These are phyloP conservation scores for Suhomyces bolitotheri DNA, from an alignment of 1,139 yeast species.

Conservation along the genomic window DNA sequence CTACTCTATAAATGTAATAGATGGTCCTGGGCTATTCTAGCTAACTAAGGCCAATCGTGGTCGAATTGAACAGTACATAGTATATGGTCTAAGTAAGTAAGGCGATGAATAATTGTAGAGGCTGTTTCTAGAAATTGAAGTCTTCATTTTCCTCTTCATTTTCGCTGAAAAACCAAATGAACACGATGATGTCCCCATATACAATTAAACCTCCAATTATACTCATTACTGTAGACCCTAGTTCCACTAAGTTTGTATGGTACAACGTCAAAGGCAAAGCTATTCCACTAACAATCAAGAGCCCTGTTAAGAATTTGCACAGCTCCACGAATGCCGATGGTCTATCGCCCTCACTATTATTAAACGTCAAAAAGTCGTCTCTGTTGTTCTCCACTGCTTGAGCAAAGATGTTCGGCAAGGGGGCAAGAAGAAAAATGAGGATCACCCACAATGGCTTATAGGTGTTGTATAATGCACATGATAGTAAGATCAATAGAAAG, in stretches of 20 bases:
- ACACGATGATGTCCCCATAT: constrained; percentile 68
- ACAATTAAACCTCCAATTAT: constrained; percentile 69
- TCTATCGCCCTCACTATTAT: constrained; percentile 43
- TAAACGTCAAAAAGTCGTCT: constrained; percentile 67
- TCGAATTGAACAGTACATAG: too few relatives aligned
- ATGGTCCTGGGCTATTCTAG: too few relatives aligned
- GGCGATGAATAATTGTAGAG: too few relatives aligned
- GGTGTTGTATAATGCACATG: constrained; percentile 72
- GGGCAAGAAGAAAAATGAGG: constrained; percentile 64
- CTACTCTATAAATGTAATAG: too few relatives aligned
- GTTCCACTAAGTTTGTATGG: constrained; percentile 57
- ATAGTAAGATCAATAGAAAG: constrained; percentile 65
- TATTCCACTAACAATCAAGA: constrained; percentile 67
- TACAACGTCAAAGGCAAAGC: constrained; percentile 64
- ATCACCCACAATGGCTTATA: constrained; percentile 73
- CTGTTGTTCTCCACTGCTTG: constrained; percentile 43
- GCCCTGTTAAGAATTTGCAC: constrained; percentile 63
- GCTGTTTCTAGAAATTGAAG: constrained; percentile 47
- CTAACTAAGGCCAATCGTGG: too few relatives aligned
- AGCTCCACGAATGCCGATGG: constrained; percentile 57
- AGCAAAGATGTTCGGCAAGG: constrained; percentile 61
- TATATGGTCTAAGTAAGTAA: too few relatives aligned
- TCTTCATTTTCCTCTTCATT: constrained; percentile 56
- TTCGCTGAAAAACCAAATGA: constrained; percentile 68
- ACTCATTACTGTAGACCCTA: constrained; percentile 66